Evolutionary conservation across 805 yeast species (phyloP), one percentile per base, ranked within the genome.

Genomic region (Phaffomyces antillensis): DNA sequence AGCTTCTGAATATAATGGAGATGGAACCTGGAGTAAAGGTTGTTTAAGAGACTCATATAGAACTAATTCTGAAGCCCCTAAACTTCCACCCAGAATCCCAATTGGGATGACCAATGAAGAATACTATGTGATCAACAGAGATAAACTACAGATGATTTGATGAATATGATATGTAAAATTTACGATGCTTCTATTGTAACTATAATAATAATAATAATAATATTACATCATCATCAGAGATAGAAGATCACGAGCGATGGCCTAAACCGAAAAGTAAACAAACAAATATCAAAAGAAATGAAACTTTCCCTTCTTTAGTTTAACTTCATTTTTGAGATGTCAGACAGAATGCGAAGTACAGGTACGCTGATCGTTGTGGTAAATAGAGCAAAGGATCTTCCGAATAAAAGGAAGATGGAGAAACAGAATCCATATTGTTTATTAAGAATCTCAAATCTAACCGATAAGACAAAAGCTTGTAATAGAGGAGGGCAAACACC

Each of bases 401-500:
- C 96, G 23, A 91, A 93, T 64, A 69, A 88, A 49, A 72, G 91
- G 33, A 86, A 83, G 50, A 70, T 91, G 42, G 97, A 95, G 57
- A 93, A 93, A 58, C 99, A 93, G 64, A 84, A 86, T 52, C 99
- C 98, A 2, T 90, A 87, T 65, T 84, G 89, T 48, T 79, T 91
- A 7, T 72, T 86, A 12, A 70, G 98, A 45, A 72, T 93, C 6
- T 91, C 90, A 26, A 87, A 86, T 48, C 76, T 77, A 54, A 91
- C 95, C 10, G 81, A 85, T 51, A 79, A 83, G 56, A 87, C 97
- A 1, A 81, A 79, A 32, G 74, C 87, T 0, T 80, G 86, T 47
- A 75, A 77, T 42, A 68, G 98, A 52, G 99, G 96, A 1, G 99
- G 99, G 2, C 99, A 93, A 60, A 84, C 86, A 5, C 99, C 99